These are phyloP conservation scores for Iris macrosiphon DNA, from an alignment of 106 monocot genomes.

Conservation along the genomic window DNA sequence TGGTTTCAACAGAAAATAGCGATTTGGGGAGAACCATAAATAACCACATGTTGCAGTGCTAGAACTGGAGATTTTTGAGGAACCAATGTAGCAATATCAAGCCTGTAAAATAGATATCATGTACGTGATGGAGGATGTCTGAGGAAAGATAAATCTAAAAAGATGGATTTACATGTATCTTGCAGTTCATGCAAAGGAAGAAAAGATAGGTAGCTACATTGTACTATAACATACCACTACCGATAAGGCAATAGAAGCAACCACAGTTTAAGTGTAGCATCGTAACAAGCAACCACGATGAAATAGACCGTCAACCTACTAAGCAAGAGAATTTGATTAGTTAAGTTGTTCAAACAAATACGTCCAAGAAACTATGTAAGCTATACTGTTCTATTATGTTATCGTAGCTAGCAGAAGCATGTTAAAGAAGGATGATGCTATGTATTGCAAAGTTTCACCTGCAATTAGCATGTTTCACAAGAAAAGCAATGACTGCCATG, in stretches of 20 bases:
- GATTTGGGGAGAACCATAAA: slow-evolving; percentile 16
- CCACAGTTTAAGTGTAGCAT: slow-evolving; percentile 65
- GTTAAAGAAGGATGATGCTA: background rate
- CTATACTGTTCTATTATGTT: background rate
- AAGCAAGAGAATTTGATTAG: background rate
- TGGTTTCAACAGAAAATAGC: no score
- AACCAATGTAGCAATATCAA: slow-evolving; percentile 69
- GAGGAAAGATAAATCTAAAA: slow-evolving; percentile 1
- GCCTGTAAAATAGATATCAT: slow-evolving; percentile 30
- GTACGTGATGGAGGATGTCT: no score
- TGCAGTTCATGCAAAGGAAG: background rate
- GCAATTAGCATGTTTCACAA: slow-evolving; percentile 43
- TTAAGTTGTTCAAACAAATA: slow-evolving; percentile 1
- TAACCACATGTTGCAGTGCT: slow-evolving; percentile 52
- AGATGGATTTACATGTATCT: background rate
- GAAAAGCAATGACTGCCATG: slow-evolving; percentile 88
- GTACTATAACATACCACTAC: slow-evolving; percentile 49
- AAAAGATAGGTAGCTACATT: background rate
- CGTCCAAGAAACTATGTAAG: background rate
- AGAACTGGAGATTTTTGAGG: slow-evolving; percentile 61
- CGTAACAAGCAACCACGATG: slow-evolving; percentile 87
- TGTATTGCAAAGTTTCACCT: slow-evolving; percentile 23
- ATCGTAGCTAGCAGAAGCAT: no score
- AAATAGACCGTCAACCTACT: slow-evolving; percentile 77
- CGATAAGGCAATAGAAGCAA: slow-evolving; percentile 82